A percentile compares a stretch with the other conserved stretches of the same genome.
Conservation (phyloP, 768 basidiomycete genomes). For the Sutorius australiensis region DNA sequence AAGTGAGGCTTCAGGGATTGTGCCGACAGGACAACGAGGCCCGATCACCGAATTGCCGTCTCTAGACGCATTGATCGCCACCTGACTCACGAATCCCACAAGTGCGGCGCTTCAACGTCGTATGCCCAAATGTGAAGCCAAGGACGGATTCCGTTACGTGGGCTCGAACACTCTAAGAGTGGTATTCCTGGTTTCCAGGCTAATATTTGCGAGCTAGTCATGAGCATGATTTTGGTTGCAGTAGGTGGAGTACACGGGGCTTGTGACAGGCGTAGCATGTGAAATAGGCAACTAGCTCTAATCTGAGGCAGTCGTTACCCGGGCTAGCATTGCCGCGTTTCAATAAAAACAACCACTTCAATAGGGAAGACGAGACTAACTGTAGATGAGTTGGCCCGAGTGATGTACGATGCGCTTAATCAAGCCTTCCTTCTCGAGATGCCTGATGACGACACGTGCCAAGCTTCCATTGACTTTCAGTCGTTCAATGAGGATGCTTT, state of each 20-base stretch:
- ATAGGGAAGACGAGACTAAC: slow-evolving; percentile 45
- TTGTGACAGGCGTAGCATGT: slow-evolving; percentile 25
- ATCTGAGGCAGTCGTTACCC: slow-evolving; percentile 41
- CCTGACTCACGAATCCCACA: neutral
- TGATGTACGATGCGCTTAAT: slow-evolving; percentile 98
- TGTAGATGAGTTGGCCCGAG: slow-evolving; percentile 92
- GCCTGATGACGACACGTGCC: slow-evolving; percentile 85
- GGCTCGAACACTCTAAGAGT: neutral
- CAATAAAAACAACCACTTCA: neutral
- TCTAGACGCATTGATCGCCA: neutral
- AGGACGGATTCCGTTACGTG: neutral
- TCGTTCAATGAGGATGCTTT: slow-evolving; percentile 97
- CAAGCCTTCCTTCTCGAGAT: slow-evolving; percentile 88
- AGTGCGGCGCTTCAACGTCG: neutral
- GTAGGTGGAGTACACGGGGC: slow-evolving; percentile 36
- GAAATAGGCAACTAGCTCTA: slow-evolving; percentile 25
- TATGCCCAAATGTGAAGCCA: neutral
- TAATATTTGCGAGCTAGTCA: slow-evolving; percentile 16
- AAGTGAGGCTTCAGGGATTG: neutral
- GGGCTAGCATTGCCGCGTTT: slow-evolving; percentile 31
- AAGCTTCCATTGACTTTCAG: slow-evolving; percentile 95
- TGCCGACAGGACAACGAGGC: neutral
- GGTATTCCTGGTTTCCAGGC: neutral
- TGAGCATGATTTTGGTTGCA: slow-evolving; percentile 29
- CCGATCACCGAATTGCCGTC: neutral